Evolutionary conservation across 2,329 filamentous ascomycete genomes (phyloP).

Genomic region (Fusarium clavum): DNA sequence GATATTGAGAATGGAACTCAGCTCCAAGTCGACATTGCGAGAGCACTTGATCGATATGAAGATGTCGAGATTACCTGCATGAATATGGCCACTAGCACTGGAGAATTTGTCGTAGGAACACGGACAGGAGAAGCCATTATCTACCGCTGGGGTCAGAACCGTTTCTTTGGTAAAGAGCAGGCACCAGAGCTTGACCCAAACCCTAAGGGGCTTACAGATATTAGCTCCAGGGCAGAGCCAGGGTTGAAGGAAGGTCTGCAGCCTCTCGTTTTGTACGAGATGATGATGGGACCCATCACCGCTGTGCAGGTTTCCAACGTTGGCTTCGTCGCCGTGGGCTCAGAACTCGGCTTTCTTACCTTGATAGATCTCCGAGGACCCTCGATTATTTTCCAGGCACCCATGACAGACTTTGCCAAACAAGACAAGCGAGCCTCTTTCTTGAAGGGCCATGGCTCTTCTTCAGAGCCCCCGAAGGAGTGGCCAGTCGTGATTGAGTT

Average conservation of each 20-base stretch:
- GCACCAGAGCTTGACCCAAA: conserved; percentile 64
- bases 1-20: conserved; percentile 88
- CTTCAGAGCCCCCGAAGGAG: conserved; percentile 65
- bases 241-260: conserved; percentile 82
- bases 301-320: conserved; percentile 89
- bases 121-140: conserved; percentile 85
- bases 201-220: conserved; percentile 78
- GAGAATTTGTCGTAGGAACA: conserved; percentile 86
- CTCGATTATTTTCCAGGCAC: conserved; percentile 80
- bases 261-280: conserved; percentile 83
- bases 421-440: conserved; percentile 82
- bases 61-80: conserved; percentile 82
- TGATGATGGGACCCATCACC: conserved; percentile 83
- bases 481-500: conserved; percentile 89
- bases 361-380: conserved; percentile 92
- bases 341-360: conserved; percentile 81
- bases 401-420: conserved; percentile 79
- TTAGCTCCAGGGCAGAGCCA: conserved; percentile 77
- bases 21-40: conserved; percentile 87
- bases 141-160: conserved; percentile 89
- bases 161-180: conserved; percentile 73
- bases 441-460: conserved; percentile 58
- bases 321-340: conserved; percentile 89
- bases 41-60: conserved; percentile 82
- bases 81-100: conserved; percentile 82